phyloP scores from a whole-genome alignment of 225 moss, liverwort and hornwort genomes.

The Pseudoscleropodium purum region DNA sequence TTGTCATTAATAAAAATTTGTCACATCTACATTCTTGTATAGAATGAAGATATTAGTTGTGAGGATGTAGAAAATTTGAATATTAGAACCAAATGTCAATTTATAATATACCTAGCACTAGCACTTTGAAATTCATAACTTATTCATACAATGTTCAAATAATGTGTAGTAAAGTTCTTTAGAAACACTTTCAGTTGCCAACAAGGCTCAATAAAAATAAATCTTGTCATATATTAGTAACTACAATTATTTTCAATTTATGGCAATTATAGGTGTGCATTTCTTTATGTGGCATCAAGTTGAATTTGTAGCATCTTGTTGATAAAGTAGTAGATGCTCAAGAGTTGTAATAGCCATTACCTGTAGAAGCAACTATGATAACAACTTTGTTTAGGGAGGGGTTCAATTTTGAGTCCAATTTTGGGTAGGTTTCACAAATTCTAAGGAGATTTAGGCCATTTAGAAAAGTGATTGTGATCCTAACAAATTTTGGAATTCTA shows the following conservation, averaged over 20 bases:
- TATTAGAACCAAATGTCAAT: not conserved
- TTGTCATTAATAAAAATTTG: not conserved
- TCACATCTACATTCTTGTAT: not conserved
- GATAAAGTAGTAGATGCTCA: not conserved
- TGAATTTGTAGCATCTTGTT: not conserved
- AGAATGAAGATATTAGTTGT: not conserved
- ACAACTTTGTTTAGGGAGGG: too few species aligned
- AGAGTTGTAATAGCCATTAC: too few species aligned
- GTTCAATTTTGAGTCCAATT: too few species aligned
- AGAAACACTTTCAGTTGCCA: too few species aligned
- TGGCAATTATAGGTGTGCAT: not conserved
- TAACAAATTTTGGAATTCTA: rapidly evolving
- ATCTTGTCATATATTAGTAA: not conserved
- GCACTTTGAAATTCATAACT: not conserved
- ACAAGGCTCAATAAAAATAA: not conserved
- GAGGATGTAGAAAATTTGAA: not conserved
- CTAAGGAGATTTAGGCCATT: too few species aligned
- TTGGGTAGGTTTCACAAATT: too few species aligned
- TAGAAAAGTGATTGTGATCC: too few species aligned
- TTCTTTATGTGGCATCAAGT: not conserved
- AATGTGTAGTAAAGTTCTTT: not conserved
- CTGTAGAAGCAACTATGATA: too few species aligned
- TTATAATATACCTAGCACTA: not conserved
- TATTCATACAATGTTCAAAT: not conserved
- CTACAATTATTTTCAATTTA: not conserved